Evolutionary conservation across 108 stramenopile genomes (phyloP), one percentile per base, ranked within the genome.

Genomic region (Fragilaria radians): DNA sequence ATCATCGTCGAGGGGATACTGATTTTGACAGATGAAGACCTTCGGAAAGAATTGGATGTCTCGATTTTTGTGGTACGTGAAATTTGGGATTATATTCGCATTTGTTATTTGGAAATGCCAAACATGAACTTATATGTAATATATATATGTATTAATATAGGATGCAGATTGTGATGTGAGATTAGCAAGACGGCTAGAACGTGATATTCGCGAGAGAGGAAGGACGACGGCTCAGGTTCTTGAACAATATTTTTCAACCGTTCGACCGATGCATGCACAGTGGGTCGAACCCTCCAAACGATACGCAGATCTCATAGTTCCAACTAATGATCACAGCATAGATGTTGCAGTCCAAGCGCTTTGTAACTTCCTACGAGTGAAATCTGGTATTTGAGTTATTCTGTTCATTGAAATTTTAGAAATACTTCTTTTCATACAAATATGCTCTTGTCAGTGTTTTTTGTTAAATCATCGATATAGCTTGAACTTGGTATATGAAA

Each of bases 1-100:
- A 83, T 96, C 48, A 68, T 96, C 18, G 76, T 96, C 0, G 95
- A 96, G 63, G 97, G 97, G 5, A 96, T 98, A 56, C 61, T 98
- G 45, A 88, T 98, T 26, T 85, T 98, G 19, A 76, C 88, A 9
- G 66, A 96, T 64, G 65, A 33, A 48, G 74, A 72, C 9, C 70
- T 98, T 19, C 63, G 70, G 28, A 68, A 82, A 14, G 74, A 89
- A 63, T 55, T 96, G 65, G 95, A 96, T 74, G 67, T 98, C 33
- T 94, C 92, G 67, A 81, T 98, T 21, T 98, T 91, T 79, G 97
- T 98, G 66, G 94, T 85, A 64, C 28, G 84, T 73, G 18, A 31
- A 26, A 5, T 25, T 23, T 53, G 22, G 17, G 30, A n/a, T 45
- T 5, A 14, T 11, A 52, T 57, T 53, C 53, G 17, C 55, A 59